Conservation (phyloP, 2,329 filamentous ascomycete genomes). For the Scytalidium sp. region DNA sequence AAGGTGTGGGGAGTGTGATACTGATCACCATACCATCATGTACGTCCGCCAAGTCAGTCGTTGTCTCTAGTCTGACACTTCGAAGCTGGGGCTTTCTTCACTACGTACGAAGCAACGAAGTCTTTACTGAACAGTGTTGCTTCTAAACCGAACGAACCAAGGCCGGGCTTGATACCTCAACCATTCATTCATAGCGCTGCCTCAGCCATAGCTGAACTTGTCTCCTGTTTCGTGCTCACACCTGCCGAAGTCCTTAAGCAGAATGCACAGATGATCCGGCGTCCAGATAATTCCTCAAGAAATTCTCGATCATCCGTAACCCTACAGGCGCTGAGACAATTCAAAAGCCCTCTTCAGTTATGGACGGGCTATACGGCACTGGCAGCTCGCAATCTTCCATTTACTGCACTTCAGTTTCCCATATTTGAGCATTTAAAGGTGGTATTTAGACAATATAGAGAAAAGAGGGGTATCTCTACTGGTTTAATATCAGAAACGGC, state of each 20-base stretch:
- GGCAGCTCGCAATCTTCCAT: slow-evolving; percentile 78
- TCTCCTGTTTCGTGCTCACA: slow-evolving; percentile 82
- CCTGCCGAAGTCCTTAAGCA: slow-evolving; percentile 92
- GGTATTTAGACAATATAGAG: slow-evolving; percentile 44
- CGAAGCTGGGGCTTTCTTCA: slow-evolving; percentile 83
- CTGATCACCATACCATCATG: slow-evolving; percentile 86
- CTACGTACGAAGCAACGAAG: slow-evolving; percentile 81
- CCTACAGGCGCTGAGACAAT: slow-evolving; percentile 53
- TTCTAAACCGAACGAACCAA: slow-evolving; percentile 40
- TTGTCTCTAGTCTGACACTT: slow-evolving; percentile 12
- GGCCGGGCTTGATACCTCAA: slow-evolving; percentile 64
- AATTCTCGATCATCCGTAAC: slow-evolving; percentile 49
- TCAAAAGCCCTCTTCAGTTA: slow-evolving; percentile 54
- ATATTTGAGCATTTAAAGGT: slow-evolving; percentile 72
- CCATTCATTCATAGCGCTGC: slow-evolving; percentile 71
- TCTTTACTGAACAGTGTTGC: slow-evolving; percentile 53
- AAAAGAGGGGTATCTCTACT: slow-evolving; percentile 23
- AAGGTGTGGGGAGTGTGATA: slow-evolving; percentile 82
- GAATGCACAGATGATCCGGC: slow-evolving; percentile 79
- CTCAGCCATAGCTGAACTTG: slow-evolving; percentile 75
- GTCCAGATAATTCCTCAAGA: slow-evolving; percentile 28
- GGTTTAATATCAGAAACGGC: slow-evolving; percentile 60
- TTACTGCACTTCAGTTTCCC: slow-evolving; percentile 86
- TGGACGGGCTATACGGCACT: slow-evolving; percentile 76
- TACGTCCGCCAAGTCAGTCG: slow-evolving; percentile 31